Evolutionary conservation across 2,329 filamentous ascomycete species (phyloP).

Genomic region (Aspergillus pseudoglaucus): DNA sequence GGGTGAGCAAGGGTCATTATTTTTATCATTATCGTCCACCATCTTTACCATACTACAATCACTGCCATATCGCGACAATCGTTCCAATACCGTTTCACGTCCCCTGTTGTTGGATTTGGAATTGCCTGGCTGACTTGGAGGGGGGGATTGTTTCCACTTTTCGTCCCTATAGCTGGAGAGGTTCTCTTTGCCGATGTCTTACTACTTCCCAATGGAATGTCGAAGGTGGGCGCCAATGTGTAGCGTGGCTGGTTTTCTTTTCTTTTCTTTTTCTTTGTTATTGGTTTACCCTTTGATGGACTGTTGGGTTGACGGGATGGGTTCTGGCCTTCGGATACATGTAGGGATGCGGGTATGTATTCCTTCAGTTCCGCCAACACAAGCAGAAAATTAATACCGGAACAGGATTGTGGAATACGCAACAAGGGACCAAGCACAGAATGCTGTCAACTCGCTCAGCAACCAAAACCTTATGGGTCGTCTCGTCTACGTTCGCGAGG

Average conservation of each 20-base stretch:
- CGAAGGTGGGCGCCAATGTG: conserved; percentile 97
- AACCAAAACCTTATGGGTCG: conserved; percentile 99
- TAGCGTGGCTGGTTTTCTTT: conserved; percentile 79
- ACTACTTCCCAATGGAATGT: conserved; percentile 99
- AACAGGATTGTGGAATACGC: conserved; percentile 99
- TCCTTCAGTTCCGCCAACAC: conserved; percentile 1
- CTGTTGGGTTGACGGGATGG: conserved; percentile 99
- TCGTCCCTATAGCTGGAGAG: conserved; percentile 70
- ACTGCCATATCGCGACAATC: conserved; percentile 6
- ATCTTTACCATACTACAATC: not conserved
- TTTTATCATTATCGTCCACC: not conserved
- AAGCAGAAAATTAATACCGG: conserved; percentile 9
- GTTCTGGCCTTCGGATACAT: conserved; percentile 73
- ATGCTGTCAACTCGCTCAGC: conserved; percentile 93
- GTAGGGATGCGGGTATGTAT: conserved; percentile 99
- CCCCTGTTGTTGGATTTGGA: conserved; percentile 6
- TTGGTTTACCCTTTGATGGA: conserved; percentile 60
- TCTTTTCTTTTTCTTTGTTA: conserved; percentile 54
- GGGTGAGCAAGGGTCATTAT: conserved; percentile 56
- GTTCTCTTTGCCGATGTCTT: conserved; percentile 99
- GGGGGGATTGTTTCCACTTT: conserved; percentile 13
- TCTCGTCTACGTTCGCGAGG: conserved; percentile 97
- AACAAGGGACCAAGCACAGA: conserved; percentile 97
- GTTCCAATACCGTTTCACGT: not conserved
- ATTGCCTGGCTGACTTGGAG: conserved; percentile 23